Evolutionary conservation across 306 rosid species (phyloP).

Genomic region (Herpetospermum pedunculosum): DNA sequence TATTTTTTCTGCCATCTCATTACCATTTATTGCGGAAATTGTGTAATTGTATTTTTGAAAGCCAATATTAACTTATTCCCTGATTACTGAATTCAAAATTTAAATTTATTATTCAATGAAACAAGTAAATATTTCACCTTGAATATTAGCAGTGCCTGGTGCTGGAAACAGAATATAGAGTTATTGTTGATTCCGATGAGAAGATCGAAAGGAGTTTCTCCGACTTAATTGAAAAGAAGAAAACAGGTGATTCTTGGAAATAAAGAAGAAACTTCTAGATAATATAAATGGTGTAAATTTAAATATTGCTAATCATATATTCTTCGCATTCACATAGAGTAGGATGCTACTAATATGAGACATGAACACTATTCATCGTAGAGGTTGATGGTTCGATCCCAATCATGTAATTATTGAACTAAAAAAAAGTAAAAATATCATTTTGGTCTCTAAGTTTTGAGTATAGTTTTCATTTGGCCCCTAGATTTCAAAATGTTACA

Average conservation of each 20-base stretch:
- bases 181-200: slow-evolving; percentile 80
- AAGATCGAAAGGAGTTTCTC: slow-evolving; percentile 55
- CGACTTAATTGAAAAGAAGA: slow-evolving; percentile 44
- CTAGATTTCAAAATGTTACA: too few species aligned
- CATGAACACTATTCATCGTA: background rate
- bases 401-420: too few species aligned
- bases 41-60: background rate
- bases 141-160: slow-evolving; percentile 23
- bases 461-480: too few species aligned
- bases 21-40: background rate
- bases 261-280: background rate
- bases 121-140: background rate
- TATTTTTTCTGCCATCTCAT: background rate
- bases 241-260: slow-evolving; percentile 38
- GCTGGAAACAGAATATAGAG: slow-evolving; percentile 45
- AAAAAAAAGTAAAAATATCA: too few species aligned
- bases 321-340: background rate
- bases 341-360: background rate
- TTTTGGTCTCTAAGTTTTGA: too few species aligned
- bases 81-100: background rate
- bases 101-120: background rate
- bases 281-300: background rate
- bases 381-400: too few species aligned
- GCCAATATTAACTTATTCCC: background rate
- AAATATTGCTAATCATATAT: background rate